These are phyloP conservation scores for Fragaria nilgerrensis DNA, from an alignment of 306 rosid genomes.

Conservation along the genomic window DNA sequence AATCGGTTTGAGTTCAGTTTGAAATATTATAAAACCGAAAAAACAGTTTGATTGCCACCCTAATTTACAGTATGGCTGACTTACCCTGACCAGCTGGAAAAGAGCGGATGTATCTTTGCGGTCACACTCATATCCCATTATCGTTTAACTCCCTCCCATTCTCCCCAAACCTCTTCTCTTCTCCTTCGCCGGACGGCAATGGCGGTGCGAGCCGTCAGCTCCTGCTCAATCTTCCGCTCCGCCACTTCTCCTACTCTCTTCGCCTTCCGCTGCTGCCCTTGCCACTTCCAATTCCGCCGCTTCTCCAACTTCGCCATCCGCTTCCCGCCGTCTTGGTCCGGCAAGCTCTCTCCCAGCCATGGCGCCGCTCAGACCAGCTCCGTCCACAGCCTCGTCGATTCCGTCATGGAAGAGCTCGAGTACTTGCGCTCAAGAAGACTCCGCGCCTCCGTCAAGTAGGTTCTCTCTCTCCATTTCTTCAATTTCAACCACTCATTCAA, in stretches of 20 bases:
- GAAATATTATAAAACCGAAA: too few species aligned
- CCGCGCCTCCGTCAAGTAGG: constrained; percentile 54
- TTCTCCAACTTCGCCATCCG: constrained; percentile 20
- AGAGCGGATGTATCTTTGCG: too few species aligned
- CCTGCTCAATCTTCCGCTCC: constrained; percentile 51
- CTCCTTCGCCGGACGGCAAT: constrained; percentile 22
- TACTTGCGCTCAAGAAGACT: constrained; percentile 42
- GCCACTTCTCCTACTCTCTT: constrained; percentile 50
- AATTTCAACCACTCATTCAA: neutral
- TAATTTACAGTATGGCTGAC: too few species aligned
- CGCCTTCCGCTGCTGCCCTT: constrained; percentile 46
- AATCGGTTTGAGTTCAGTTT: too few species aligned
- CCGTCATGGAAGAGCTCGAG: constrained; percentile 64
- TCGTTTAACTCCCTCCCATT: neutral
- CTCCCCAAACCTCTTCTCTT: constrained; percentile 1
- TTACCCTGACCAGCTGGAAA: too few species aligned
- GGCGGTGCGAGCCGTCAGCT: constrained; percentile 71
- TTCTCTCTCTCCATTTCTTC: neutral
- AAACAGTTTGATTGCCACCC: too few species aligned
- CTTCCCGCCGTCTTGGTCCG: constrained; percentile 22
- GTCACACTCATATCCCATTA: neutral
- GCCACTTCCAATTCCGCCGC: constrained; percentile 32
- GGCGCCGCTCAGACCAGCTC: constrained; percentile 45
- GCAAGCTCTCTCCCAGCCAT: constrained; percentile 20
- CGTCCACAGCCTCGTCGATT: constrained; percentile 54